A percentile compares a stretch with the other conserved stretches of the same genome.
Conservation (phyloP, 2,329 filamentous ascomycete species). For the Ophidiomyces ophidiicola region DNA sequence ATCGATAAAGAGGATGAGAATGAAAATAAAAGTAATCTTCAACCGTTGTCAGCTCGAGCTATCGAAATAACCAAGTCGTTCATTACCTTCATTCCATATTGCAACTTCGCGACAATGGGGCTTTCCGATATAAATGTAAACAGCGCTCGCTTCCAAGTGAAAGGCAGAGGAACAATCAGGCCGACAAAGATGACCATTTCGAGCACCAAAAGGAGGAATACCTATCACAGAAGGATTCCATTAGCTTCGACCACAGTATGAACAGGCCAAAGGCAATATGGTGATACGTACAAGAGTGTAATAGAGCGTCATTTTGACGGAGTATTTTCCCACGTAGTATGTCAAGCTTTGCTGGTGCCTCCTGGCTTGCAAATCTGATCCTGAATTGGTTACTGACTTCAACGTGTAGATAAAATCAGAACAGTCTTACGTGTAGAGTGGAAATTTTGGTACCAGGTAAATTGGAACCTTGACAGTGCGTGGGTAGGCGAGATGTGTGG, state of each 20-base stretch:
- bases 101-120: conserved; percentile 72
- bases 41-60: background rate
- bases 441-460: background rate
- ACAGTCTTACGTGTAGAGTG: background rate
- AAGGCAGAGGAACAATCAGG: conserved; percentile 67
- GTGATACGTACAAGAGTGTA: conserved; percentile 49
- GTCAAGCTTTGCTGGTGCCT: too few relatives aligned
- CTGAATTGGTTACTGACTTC: conserved; percentile 7
- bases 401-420: too few relatives aligned
- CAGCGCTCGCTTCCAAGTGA: conserved; percentile 69
- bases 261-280: background rate
- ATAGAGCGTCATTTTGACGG: conserved; percentile 50
- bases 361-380: too few relatives aligned
- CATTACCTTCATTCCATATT: conserved; percentile 81
- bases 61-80: background rate
- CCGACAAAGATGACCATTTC: conserved; percentile 41
- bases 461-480: background rate
- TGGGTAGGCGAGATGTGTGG: background rate
- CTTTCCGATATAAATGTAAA: conserved; percentile 95
- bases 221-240: conserved; percentile 22
- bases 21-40: conserved; percentile 95
- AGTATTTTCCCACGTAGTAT: too few relatives aligned
- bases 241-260: background rate
- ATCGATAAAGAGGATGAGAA: conserved; percentile 94
- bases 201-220: conserved; percentile 38